These are phyloP conservation scores for Alternaria sp. DNA, from an alignment of 2,329 filamentous ascomycete genomes.

Conservation along the genomic window DNA sequence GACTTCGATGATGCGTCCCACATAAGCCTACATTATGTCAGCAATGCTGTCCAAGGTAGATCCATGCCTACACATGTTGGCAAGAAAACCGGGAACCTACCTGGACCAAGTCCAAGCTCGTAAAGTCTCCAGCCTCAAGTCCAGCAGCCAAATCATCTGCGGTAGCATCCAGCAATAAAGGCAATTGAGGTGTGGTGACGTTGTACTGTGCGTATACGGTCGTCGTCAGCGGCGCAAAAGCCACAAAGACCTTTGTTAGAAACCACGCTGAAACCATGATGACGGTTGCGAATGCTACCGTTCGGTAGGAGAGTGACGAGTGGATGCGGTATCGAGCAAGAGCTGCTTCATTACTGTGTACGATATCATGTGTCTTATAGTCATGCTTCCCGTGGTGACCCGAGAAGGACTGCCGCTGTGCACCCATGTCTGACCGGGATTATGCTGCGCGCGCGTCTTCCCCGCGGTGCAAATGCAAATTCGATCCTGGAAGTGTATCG, in stretches of 20 bases:
- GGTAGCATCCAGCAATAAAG: slow-evolving; percentile 58
- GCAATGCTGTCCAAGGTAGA: not conserved
- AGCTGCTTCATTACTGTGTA: not conserved
- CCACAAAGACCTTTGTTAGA: slow-evolving; percentile 21
- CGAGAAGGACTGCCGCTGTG: slow-evolving; percentile 13
- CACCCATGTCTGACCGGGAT: slow-evolving; percentile 18
- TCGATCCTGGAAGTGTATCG: slow-evolving; percentile 11
- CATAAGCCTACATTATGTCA: slow-evolving; percentile 53
- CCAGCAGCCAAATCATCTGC: slow-evolving; percentile 59
- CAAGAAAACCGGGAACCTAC: slow-evolving; percentile 8
- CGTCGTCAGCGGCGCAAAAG: slow-evolving; percentile 26
- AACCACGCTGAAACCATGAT: slow-evolving; percentile 31
- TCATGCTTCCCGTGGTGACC: slow-evolving; percentile 1
- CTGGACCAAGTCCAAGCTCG: slow-evolving; percentile 62
- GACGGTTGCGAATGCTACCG: slow-evolving; percentile 3
- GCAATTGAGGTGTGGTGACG: slow-evolving; percentile 20
- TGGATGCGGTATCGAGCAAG: not conserved
- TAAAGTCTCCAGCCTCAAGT: slow-evolving; percentile 58
- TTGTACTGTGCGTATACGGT: slow-evolving; percentile 22
- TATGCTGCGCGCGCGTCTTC: not conserved
- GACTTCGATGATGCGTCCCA: slow-evolving; percentile 58
- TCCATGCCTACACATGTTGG: not conserved
- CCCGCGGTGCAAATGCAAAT: slow-evolving; percentile 18
- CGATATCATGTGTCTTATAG: slow-evolving; percentile 16
- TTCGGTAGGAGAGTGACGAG: not conserved